Evolutionary conservation across 1,284 basidiomycete genomes (phyloP).

Genomic region (Ustilago lituana): DNA sequence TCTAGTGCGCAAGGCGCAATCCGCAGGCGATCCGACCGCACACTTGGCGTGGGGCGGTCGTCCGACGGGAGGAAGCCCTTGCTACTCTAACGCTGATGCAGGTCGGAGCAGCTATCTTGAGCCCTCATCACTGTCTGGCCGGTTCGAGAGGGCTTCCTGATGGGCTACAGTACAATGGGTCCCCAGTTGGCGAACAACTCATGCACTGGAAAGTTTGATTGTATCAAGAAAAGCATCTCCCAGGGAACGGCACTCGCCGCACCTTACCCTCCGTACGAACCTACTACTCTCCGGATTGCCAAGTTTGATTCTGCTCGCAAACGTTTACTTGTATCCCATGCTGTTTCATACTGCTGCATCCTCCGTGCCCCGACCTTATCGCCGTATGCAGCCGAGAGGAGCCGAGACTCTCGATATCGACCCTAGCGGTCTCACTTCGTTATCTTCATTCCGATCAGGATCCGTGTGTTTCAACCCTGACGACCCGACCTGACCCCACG

Average conservation of each 20-base stretch:
- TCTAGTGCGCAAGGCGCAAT: slow-evolving; percentile 14
- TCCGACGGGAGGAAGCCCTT: background rate
- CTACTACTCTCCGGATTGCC: too few relatives aligned
- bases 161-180: too few relatives aligned
- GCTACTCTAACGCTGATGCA: background rate
- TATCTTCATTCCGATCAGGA: slow-evolving; percentile 1
- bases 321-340: background rate
- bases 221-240: too few relatives aligned
- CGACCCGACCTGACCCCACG: background rate
- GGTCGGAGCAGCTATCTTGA: too few relatives aligned
- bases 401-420: slow-evolving; percentile 5
- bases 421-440: background rate
- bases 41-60: slow-evolving; percentile 1
- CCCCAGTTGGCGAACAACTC: too few relatives aligned
- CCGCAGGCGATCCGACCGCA: slow-evolving; percentile 10
- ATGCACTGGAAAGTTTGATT: too few relatives aligned
- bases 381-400: slow-evolving; percentile 2
- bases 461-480: too few relatives aligned
- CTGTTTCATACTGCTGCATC: slow-evolving; percentile 1
- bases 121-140: too few relatives aligned
- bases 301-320: background rate
- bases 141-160: too few relatives aligned
- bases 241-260: too few relatives aligned
- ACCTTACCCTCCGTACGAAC: too few relatives aligned
- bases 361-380: slow-evolving; percentile 1